These are phyloP conservation scores for Fusarium sp. DNA, from an alignment of 2,329 filamentous ascomycete species.

Conservation along the genomic window DNA sequence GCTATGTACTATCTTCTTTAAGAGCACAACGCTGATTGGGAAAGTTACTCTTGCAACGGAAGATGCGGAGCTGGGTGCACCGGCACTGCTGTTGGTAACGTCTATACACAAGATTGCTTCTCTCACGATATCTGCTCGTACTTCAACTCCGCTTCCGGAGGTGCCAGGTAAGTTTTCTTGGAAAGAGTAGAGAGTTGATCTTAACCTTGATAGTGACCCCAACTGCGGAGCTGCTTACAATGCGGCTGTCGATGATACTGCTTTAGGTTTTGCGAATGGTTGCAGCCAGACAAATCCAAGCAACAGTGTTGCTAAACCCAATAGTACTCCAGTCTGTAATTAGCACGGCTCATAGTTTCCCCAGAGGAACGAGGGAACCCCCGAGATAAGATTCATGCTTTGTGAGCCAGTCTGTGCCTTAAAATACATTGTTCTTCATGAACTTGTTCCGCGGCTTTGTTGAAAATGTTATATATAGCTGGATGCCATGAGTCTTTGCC, in stretches of 20 bases:
- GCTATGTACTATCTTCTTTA: rapidly evolving
- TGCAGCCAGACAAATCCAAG: constrained; percentile 50
- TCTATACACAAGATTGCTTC: constrained; percentile 61
- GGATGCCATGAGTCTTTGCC: no score
- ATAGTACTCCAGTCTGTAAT: constrained; percentile 40
- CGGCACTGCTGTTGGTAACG: constrained; percentile 55
- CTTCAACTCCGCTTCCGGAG: constrained; percentile 59
- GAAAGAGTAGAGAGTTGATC: rapidly evolving
- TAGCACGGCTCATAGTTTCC: not conserved
- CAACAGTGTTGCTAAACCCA: constrained; percentile 41
- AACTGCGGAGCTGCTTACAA: constrained; percentile 58
- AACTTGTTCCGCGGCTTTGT: rapidly evolving
- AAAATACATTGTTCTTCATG: no score
- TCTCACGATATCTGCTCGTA: constrained; percentile 62
- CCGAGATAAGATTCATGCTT: rapidly evolving
- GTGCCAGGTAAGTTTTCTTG: constrained; percentile 49
- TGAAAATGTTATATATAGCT: not conserved
- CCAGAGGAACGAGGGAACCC: rapidly evolving
- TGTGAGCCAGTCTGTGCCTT: no score
- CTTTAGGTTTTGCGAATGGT: constrained; percentile 47
- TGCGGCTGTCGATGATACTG: constrained; percentile 55
- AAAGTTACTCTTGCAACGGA: constrained; percentile 59
- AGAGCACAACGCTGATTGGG: not conserved
- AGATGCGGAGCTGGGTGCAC: constrained; percentile 58
- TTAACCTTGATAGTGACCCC: constrained; percentile 49